phyloP scores from a whole-genome alignment of 225 moss, liverwort and hornwort species.

The Pleurozium schreberi region DNA sequence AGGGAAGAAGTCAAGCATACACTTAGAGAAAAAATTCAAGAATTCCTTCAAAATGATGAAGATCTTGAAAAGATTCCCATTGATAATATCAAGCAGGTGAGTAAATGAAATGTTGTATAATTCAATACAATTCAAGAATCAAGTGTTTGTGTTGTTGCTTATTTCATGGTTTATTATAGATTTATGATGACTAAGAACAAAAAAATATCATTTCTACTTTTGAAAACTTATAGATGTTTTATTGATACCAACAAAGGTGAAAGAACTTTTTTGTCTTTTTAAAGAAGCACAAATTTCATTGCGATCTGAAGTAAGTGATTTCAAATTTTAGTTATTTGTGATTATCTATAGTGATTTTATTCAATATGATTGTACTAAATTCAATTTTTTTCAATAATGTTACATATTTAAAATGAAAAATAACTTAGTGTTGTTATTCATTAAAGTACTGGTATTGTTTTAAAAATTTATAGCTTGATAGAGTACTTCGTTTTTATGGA shows the following conservation, averaged over 20 bases:
- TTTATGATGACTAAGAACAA: neutral
- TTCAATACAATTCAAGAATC: neutral
- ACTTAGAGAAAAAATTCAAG: neutral
- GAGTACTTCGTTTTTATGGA: constrained; percentile 48
- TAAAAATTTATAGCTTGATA: constrained; percentile 37
- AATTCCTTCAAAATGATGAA: constrained; percentile 21
- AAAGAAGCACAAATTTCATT: constrained; percentile 87
- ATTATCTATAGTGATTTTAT: neutral
- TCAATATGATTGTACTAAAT: neutral
- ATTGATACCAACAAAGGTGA: constrained; percentile 34
- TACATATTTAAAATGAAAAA: neutral
- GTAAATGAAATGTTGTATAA: neutral
- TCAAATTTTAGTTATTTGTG: neutral
- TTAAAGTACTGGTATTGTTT: neutral
- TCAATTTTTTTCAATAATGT: neutral
- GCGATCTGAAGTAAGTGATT: constrained; percentile 12
- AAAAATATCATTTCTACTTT: neutral
- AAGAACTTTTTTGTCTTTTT: constrained; percentile 73
- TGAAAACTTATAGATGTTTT: neutral
- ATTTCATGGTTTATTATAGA: neutral
- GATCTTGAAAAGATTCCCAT: constrained; percentile 25
- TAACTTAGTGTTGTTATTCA: neutral
- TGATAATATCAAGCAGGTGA: constrained; percentile 19
- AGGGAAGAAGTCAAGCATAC: constrained; percentile 5
- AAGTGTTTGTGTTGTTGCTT: too few relatives aligned